Evolutionary conservation across 1,139 yeast genomes (phyloP).

Genomic region (Spencermartinsiella ligniputridi): DNA sequence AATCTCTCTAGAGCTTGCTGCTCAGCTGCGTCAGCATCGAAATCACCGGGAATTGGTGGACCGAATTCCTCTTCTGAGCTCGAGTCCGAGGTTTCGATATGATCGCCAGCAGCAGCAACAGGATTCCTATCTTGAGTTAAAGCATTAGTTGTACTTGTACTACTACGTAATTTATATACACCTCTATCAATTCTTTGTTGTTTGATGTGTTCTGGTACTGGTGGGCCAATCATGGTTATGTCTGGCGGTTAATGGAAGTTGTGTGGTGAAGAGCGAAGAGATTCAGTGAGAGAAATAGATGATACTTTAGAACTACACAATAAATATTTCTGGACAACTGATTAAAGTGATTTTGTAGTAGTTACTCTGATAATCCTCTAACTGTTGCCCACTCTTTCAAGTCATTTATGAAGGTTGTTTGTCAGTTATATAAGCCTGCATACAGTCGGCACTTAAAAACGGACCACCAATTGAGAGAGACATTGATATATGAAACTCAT

Average conservation of each 20-base stretch:
- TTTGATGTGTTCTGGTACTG: constrained; percentile 14
- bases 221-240: constrained; percentile 14
- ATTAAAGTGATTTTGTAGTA: too few relatives aligned
- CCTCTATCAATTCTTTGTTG: not conserved
- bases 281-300: too few relatives aligned
- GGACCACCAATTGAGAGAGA: too few relatives aligned
- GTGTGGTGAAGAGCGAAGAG: too few relatives aligned
- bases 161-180: not conserved
- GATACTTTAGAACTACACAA: too few relatives aligned
- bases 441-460: too few relatives aligned
- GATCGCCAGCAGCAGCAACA: constrained; percentile 5
- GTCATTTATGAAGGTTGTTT: too few relatives aligned
- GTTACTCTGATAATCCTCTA: too few relatives aligned
- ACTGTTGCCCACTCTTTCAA: too few relatives aligned
- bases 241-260: not conserved
- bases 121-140: not conserved
- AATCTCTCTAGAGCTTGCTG: constrained; percentile 14
- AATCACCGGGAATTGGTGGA: constrained; percentile 11
- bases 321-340: too few relatives aligned
- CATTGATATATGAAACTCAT: too few relatives aligned
- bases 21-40: constrained; percentile 13
- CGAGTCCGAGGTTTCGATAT: not conserved
- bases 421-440: too few relatives aligned
- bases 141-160: not conserved
- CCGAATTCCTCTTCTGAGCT: constrained; percentile 13